These are phyloP conservation scores for Ramularia collo-cygni DNA, from an alignment of 2,329 filamentous ascomycete genomes.

Conservation along the genomic window DNA sequence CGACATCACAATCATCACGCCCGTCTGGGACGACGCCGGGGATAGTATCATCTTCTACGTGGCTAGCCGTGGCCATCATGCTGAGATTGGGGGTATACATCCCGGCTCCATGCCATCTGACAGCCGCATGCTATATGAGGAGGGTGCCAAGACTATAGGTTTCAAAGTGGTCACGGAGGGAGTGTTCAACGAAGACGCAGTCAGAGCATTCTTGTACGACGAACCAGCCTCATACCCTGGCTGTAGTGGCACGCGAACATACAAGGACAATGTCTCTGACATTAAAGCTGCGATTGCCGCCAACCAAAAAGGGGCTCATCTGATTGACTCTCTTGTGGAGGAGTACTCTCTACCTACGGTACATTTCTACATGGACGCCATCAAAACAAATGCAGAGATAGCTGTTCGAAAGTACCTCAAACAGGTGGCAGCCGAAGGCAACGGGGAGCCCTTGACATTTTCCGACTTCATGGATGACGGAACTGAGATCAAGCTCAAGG, in stretches of 20 bases:
- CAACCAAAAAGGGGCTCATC: slow-evolving; percentile 29
- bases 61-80: slow-evolving; percentile 37
- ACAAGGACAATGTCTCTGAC: slow-evolving; percentile 32
- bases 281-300: slow-evolving; percentile 32
- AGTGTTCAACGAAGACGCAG: slow-evolving; percentile 30
- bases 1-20: slow-evolving; percentile 38
- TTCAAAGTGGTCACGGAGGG: slow-evolving; percentile 23
- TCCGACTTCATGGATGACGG: slow-evolving; percentile 40
- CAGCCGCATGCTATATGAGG: slow-evolving; percentile 39
- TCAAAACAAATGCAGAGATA: slow-evolving; percentile 31
- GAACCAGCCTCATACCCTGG: slow-evolving; percentile 55
- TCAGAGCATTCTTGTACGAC: slow-evolving; percentile 47
- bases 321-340: slow-evolving; percentile 32
- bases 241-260: slow-evolving; percentile 28
- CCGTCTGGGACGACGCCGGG: slow-evolving; percentile 29
- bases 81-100: slow-evolving; percentile 35
- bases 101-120: slow-evolving; percentile 40
- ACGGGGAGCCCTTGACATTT: slow-evolving; percentile 20
- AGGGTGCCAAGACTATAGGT: slow-evolving; percentile 35
- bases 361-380: slow-evolving; percentile 37
- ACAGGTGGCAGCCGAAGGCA: slow-evolving; percentile 11
- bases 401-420: slow-evolving; percentile 30
- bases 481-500: slow-evolving; percentile 29
- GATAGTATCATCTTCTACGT: slow-evolving; percentile 34
- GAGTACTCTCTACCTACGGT: slow-evolving; percentile 32